These are phyloP conservation scores for Alternaria gansuensis DNA, from an alignment of 2,329 filamentous ascomycete species.

Conservation along the genomic window DNA sequence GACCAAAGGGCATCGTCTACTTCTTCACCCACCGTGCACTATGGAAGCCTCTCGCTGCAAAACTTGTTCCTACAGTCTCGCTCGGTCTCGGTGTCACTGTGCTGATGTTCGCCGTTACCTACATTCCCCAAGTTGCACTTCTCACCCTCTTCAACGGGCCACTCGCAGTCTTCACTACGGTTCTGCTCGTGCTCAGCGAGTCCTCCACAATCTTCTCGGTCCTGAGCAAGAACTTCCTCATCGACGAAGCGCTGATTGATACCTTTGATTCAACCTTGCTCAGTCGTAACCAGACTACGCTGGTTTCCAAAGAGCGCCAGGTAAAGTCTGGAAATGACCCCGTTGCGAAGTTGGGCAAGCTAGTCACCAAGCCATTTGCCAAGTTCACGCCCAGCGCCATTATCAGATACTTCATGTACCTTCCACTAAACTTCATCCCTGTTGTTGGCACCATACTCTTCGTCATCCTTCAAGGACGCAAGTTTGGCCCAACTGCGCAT, in stretches of 20 bases:
- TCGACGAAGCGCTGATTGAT: conserved; percentile 84
- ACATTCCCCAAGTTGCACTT: conserved; percentile 82
- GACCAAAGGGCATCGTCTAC: conserved; percentile 66
- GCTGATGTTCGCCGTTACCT: conserved; percentile 88
- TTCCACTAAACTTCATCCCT: conserved; percentile 93
- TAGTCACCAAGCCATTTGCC: conserved; percentile 64
- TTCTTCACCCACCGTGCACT: conserved; percentile 66
- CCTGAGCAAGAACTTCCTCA: conserved; percentile 74
- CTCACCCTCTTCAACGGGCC: conserved; percentile 87
- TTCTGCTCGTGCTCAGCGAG: conserved; percentile 68
- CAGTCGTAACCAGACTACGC: conserved; percentile 61
- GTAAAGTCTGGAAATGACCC: conserved; percentile 66
- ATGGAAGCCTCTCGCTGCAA: conserved; percentile 67
- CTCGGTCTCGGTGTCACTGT: conserved; percentile 76
- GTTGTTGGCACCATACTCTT: conserved; percentile 85
- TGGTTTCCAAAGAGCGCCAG: conserved; percentile 79
- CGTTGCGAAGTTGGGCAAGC: conserved; percentile 65
- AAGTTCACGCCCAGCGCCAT: conserved; percentile 67
- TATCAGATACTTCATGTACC: conserved; percentile 81
- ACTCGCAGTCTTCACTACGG: conserved; percentile 75
- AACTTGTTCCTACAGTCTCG: conserved; percentile 68
- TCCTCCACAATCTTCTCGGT: conserved; percentile 61
- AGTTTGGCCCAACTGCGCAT: conserved; percentile 64
- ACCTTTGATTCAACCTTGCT: conserved; percentile 81
- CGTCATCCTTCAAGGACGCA: conserved; percentile 72